These are phyloP conservation scores for Nyssa sinensis DNA, from an alignment of 148 eudicot species.

Conservation along the genomic window DNA sequence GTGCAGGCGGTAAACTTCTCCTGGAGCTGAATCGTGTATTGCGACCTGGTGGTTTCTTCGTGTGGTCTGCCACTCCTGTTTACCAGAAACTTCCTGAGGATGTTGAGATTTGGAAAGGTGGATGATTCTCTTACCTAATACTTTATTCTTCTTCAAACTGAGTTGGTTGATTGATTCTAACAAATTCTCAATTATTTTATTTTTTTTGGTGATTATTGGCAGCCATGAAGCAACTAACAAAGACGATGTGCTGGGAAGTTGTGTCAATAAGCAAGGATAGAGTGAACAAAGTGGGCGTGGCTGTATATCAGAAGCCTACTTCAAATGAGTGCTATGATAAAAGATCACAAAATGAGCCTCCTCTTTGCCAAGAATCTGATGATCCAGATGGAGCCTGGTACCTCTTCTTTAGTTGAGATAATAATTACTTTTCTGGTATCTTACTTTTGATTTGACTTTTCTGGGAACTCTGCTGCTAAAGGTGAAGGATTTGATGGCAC, in stretches of 20 bases:
- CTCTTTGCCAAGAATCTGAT: constrained; percentile 39
- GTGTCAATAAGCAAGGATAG: constrained; percentile 28
- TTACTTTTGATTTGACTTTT: background rate
- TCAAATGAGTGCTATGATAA: constrained; percentile 45
- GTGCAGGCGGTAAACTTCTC: constrained; percentile 70
- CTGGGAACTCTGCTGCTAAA: background rate
- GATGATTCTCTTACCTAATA: background rate
- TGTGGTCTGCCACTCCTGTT: constrained; percentile 88
- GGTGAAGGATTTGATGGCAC: background rate
- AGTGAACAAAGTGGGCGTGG: constrained; percentile 37
- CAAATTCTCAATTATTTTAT: background rate
- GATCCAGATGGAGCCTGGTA: constrained; percentile 48
- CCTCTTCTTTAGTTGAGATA: background rate
- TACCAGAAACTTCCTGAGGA: constrained; percentile 59
- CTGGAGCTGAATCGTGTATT: constrained; percentile 73
- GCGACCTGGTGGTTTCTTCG: constrained; percentile 72
- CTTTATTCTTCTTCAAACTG: background rate
- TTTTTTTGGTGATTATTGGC: constrained; percentile 10
- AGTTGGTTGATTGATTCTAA: background rate
- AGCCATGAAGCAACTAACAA: constrained; percentile 42
- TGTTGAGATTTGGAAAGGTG: constrained; percentile 65
- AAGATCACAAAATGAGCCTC: constrained; percentile 37
- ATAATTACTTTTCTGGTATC: background rate
- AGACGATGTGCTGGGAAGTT: constrained; percentile 51
- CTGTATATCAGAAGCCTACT: constrained; percentile 38